These are phyloP conservation scores for Raphanus raphanistrum DNA, from an alignment of 345 rosid genomes.

Conservation along the genomic window DNA sequence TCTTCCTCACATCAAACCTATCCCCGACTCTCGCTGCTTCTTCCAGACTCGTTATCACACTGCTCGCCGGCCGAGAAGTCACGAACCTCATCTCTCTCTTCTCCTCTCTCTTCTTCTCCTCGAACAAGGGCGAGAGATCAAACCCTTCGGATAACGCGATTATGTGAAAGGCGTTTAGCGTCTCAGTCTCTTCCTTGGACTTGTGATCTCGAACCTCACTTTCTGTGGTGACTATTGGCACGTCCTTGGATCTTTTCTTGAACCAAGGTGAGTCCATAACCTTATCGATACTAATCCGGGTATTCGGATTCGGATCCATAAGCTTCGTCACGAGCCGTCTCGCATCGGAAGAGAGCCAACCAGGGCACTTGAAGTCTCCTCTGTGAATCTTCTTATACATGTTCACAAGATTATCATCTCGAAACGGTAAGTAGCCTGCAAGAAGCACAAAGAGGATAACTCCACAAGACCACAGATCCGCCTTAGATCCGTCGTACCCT, in stretches of 20 bases:
- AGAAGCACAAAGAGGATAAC: conserved; percentile 71
- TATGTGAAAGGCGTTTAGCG: conserved; percentile 82
- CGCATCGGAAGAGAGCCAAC: conserved; percentile 81
- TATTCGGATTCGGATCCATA: conserved; percentile 78
- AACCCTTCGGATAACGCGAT: conserved; percentile 87
- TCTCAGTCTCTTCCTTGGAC: conserved; percentile 51
- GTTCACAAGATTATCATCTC: too few relatives aligned
- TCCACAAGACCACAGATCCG: conserved; percentile 77
- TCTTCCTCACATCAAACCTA: conserved; percentile 69
- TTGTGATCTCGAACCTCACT: conserved; percentile 1
- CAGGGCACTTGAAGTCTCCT: conserved; percentile 70
- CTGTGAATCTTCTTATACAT: too few relatives aligned
- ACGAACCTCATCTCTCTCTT: conserved; percentile 76
- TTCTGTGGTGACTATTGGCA: background rate
- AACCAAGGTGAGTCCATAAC: conserved; percentile 79
- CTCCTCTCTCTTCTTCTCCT: conserved; percentile 53
- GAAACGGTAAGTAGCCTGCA: conserved; percentile 65
- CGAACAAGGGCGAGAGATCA: conserved; percentile 79
- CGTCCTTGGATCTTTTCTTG: conserved; percentile 45
- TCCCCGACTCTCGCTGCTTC: conserved; percentile 62
- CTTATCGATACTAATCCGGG: conserved; percentile 55
- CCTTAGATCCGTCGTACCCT: conserved; percentile 79
- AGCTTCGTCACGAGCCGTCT: conserved; percentile 70
- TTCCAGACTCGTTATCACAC: conserved; percentile 76
- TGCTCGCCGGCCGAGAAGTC: conserved; percentile 73